A percentile compares a stretch with the other conserved stretches of the same genome.
Conservation (phyloP, 371 early-diverging fungal genomes). For the Mortierella polycephala region DNA sequence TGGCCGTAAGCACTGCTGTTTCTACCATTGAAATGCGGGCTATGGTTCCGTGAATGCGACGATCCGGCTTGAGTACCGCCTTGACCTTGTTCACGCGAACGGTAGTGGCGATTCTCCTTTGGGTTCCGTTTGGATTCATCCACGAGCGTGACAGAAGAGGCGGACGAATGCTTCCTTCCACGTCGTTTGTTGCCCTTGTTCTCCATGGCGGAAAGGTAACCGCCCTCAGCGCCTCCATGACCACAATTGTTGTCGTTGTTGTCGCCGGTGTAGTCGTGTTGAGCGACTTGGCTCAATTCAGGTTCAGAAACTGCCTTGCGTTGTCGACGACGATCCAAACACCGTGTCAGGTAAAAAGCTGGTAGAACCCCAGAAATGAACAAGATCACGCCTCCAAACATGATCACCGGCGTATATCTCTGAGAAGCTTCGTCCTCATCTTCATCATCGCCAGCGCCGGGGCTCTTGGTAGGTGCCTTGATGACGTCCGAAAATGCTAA, state of each 20-base stretch:
- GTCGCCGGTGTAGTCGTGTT: neutral
- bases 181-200: neutral
- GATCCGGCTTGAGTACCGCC: neutral
- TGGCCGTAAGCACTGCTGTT: neutral
- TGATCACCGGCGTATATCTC: slow-evolving; percentile 31
- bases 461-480: neutral
- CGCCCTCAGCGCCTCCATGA: neutral
- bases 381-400: slow-evolving; percentile 39
- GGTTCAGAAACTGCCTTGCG: neutral
- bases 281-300: neutral
- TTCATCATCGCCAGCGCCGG: neutral
- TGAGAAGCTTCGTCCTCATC: neutral
- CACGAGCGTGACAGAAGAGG: slow-evolving; percentile 41
- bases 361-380: slow-evolving; percentile 41
- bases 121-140: slow-evolving; percentile 7
- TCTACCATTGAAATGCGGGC: neutral
- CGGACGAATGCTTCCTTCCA: slow-evolving; percentile 23
- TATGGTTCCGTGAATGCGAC: neutral
- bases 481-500: slow-evolving; percentile 25
- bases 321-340: slow-evolving; percentile 13
- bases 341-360: slow-evolving; percentile 31
- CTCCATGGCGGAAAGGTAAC: neutral
- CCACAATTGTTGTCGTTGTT: neutral
- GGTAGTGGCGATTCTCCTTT: neutral
- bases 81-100: neutral